Percentiles rank a stretch among this genome's conserved stretches.
Conservation (phyloP, 108 stramenopile species). For the Skeletonema tropicum region DNA sequence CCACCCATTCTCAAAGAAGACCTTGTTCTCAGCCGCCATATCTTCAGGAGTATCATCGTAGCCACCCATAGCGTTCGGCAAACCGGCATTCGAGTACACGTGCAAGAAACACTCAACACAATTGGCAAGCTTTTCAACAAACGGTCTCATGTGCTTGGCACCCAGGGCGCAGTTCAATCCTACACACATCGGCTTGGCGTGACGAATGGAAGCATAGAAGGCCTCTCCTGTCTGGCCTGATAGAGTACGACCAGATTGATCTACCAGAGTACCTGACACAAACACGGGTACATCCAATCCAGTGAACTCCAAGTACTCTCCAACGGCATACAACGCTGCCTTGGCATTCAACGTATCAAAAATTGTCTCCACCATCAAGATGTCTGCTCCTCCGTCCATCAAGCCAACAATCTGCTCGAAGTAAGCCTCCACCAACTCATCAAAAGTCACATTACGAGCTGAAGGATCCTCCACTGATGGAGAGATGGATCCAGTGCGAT, state of each 20-base stretch:
- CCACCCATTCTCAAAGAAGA: constrained; percentile 94
- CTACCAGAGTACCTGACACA: constrained; percentile 97
- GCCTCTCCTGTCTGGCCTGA: constrained; percentile 99
- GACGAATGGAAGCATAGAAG: constrained; percentile 96
- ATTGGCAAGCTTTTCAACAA: constrained; percentile 91
- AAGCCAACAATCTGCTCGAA: constrained; percentile 95
- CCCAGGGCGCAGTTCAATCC: constrained; percentile 99
- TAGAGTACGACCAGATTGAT: constrained; percentile 97
- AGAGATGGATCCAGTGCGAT: constrained; percentile 96
- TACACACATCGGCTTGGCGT: constrained; percentile 98
- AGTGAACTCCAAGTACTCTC: constrained; percentile 90
- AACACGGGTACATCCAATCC: constrained; percentile 96
- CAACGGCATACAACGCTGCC: constrained; percentile 95
- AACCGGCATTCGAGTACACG: constrained; percentile 98
- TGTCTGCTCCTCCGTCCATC: constrained; percentile 95
- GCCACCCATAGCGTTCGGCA: constrained; percentile 99
- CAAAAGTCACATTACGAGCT: constrained; percentile 96
- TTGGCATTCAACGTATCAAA: constrained; percentile 99
- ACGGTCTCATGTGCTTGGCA: constrained; percentile 96
- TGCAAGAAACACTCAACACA: constrained; percentile 96
- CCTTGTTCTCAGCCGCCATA: constrained; percentile 92
- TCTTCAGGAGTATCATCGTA: constrained; percentile 97
- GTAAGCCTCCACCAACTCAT: constrained; percentile 97
- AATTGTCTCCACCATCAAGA: constrained; percentile 98
- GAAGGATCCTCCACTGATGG: constrained; percentile 96